Conservation (phyloP, 805 yeast genomes). For the Ogataea paraovalis region DNA sequence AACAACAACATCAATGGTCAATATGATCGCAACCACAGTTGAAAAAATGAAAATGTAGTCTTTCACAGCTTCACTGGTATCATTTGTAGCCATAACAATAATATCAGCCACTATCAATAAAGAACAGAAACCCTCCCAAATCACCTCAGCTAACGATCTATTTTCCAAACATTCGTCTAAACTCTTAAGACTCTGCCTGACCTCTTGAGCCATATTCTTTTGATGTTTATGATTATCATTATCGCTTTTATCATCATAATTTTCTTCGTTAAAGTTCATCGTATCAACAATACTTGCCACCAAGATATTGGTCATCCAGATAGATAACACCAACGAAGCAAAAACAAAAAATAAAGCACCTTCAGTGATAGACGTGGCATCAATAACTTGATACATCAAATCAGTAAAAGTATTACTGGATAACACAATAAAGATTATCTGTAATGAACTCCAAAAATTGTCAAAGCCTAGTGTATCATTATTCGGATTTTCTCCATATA, state of each 20-base stretch:
- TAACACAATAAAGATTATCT: conserved; percentile 74
- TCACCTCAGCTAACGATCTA: not conserved
- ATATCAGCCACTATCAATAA: conserved; percentile 38
- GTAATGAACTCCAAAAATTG: conserved; percentile 71
- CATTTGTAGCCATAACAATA: conserved; percentile 43
- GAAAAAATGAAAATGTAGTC: conserved; percentile 38
- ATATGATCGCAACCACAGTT: conserved; percentile 38
- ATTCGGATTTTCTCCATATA: conserved; percentile 58
- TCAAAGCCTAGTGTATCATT: conserved; percentile 70
- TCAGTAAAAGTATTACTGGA: conserved; percentile 83
- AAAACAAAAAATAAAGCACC: conserved; percentile 63
- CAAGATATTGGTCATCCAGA: conserved; percentile 76
- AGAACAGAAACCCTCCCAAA: conserved; percentile 27
- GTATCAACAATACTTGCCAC: conserved; percentile 80
- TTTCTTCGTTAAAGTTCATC: conserved; percentile 47
- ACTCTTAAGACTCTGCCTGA: not conserved
- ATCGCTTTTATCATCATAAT: not conserved
- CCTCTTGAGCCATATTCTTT: not conserved
- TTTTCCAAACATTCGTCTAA: not conserved
- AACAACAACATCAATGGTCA: conserved; percentile 48
- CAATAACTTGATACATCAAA: conserved; percentile 74
- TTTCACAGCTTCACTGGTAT: conserved; percentile 27
- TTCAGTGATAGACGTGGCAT: conserved; percentile 62
- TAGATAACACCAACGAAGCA: conserved; percentile 62
- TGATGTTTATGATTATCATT: too few relatives aligned